These are phyloP conservation scores for Claviceps capensis DNA, from an alignment of 2,329 filamentous ascomycete species.

Conservation along the genomic window DNA sequence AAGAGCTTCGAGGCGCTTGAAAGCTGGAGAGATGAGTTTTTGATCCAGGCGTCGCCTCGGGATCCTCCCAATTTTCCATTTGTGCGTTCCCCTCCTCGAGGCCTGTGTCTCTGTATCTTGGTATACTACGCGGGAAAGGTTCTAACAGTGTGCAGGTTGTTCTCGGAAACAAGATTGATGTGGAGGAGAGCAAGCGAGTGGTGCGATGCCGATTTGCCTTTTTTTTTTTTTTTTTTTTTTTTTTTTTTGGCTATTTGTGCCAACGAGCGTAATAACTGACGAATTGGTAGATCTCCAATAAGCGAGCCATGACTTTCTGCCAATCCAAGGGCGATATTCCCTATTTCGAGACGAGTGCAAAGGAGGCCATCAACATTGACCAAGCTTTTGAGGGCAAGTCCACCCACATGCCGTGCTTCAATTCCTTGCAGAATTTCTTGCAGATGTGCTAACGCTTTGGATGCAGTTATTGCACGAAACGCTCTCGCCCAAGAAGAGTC, in stretches of 20 bases:
- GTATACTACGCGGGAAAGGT: too few species aligned
- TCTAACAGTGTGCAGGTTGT: constrained; percentile 51
- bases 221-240: not conserved
- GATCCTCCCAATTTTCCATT: constrained; percentile 98
- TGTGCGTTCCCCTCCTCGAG: constrained; percentile 38
- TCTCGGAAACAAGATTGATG: constrained; percentile 96
- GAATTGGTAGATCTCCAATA: constrained; percentile 62
- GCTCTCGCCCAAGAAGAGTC: constrained; percentile 94
- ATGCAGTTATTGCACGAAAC: constrained; percentile 81
- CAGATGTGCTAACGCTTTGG: constrained; percentile 1
- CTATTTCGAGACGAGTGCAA: constrained; percentile 98
- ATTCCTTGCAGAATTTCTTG: not conserved
- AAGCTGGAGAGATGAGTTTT: constrained; percentile 95
- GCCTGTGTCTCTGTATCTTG: too few species aligned
- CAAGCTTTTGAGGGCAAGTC: constrained; percentile 53
- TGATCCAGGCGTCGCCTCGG: constrained; percentile 91
- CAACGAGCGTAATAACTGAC: not conserved
- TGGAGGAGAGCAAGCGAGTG: constrained; percentile 94
- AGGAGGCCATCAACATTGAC: constrained; percentile 97
- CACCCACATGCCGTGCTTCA: not conserved
- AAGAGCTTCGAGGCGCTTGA: constrained; percentile 98
- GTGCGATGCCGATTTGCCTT: constrained; percentile 28
- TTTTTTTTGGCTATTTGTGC: not conserved
- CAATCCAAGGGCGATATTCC: constrained; percentile 95
- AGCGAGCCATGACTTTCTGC: constrained; percentile 93